Conservation (phyloP, 2,329 filamentous ascomycete species). For the Fusarium heterosporum region DNA sequence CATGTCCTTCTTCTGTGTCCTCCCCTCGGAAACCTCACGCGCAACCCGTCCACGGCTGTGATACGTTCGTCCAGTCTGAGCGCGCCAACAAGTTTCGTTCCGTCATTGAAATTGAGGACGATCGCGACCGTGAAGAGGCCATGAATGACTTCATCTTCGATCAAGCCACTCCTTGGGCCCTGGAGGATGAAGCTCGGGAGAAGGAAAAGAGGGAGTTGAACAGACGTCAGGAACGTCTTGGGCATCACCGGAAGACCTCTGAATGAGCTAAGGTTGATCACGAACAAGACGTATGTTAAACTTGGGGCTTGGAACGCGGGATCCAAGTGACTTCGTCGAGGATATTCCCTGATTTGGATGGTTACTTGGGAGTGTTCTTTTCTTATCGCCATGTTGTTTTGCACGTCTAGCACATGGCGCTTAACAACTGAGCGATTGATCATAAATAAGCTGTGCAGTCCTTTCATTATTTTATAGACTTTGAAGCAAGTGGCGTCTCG, state of each 20-base stretch:
- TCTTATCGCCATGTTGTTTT: accelerated
- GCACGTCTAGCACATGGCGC: not conserved
- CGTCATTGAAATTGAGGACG: not conserved
- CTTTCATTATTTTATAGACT: not conserved
- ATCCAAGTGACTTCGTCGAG: not conserved
- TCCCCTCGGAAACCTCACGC: not conserved
- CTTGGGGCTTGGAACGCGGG: not conserved
- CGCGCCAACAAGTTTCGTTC: not conserved
- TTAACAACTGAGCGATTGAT: not conserved
- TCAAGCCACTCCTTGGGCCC: not conserved
- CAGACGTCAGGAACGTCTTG: not conserved
- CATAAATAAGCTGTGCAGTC: not conserved
- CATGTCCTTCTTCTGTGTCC: not conserved
- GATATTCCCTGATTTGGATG: not conserved
- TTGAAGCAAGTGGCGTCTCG: not conserved
- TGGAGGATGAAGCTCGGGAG: not conserved
- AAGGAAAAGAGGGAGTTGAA: not conserved
- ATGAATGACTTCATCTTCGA: not conserved
- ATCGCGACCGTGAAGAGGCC: not conserved
- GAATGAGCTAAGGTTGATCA: not conserved
- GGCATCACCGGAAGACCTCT: not conserved
- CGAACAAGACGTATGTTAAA: not conserved
- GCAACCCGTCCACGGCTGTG: not conserved
- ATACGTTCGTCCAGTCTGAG: not conserved
- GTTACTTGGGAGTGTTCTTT: not conserved